phyloP scores from a whole-genome alignment of 2,329 filamentous ascomycete genomes.

The Phoma herbarum region DNA sequence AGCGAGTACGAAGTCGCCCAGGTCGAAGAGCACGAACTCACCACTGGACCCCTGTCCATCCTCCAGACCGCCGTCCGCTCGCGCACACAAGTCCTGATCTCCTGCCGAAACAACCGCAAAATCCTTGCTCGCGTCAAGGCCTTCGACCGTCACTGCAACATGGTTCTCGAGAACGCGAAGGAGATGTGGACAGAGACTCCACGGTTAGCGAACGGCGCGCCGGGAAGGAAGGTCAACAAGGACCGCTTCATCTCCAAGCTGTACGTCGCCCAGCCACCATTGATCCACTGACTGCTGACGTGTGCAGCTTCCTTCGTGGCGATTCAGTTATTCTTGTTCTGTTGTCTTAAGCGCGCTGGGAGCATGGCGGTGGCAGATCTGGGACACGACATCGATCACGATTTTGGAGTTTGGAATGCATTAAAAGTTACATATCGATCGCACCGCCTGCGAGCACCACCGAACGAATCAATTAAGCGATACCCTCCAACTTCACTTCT shows the following conservation, averaged over 20 bases:
- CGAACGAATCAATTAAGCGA: conserved; percentile 43
- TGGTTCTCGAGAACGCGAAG: conserved; percentile 96
- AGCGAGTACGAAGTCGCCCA: conserved; percentile 92
- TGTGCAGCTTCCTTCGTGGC: conserved; percentile 78
- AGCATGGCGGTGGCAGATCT: conserved; percentile 22
- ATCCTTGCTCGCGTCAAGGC: conserved; percentile 96
- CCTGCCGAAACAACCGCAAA: conserved; percentile 98
- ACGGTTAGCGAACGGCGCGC: conserved; percentile 81
- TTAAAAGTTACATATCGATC: conserved; percentile 48
- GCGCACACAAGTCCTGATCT: conserved; percentile 95
- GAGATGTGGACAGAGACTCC: conserved; percentile 99
- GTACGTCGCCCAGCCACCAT: conserved; percentile 60
- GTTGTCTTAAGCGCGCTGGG: conserved; percentile 67
- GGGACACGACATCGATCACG: conserved; percentile 24
- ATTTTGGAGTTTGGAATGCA: conserved; percentile 39
- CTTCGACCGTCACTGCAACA: conserved; percentile 98
- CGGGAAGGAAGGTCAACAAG: conserved; percentile 92
- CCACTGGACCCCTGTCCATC: conserved; percentile 84
- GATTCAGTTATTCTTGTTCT: conserved; percentile 89
- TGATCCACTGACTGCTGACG: conserved; percentile 24
- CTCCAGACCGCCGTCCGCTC: conserved; percentile 95
- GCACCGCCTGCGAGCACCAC: conserved; percentile 32
- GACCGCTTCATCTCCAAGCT: conserved; percentile 98
- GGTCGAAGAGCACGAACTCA: conserved; percentile 81
- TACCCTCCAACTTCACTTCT: conserved; percentile 43